These are phyloP conservation scores for Pleurotus pulmonarius DNA, from an alignment of 768 basidiomycete species.

Conservation along the genomic window DNA sequence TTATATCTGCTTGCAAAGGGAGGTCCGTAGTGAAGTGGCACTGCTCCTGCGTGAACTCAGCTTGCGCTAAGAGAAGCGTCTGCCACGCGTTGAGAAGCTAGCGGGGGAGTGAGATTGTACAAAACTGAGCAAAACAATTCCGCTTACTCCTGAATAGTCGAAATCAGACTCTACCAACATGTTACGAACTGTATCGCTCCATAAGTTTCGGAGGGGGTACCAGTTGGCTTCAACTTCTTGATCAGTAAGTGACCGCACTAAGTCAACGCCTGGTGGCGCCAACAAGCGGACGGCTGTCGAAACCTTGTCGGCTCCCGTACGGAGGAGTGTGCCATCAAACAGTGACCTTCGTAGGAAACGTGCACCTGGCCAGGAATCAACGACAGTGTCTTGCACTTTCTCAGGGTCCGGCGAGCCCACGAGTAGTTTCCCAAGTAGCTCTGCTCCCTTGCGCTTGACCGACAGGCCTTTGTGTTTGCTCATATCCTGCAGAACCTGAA, in stretches of 20 bases:
- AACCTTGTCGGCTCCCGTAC: conserved; percentile 19
- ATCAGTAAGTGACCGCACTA: conserved; percentile 30
- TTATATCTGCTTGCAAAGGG: conserved; percentile 22
- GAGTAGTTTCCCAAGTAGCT: conserved; percentile 32
- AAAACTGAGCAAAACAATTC: no score
- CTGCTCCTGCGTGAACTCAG: conserved; percentile 36
- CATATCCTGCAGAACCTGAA: conserved; percentile 38
- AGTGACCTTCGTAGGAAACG: conserved; percentile 22
- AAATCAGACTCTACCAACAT: conserved; percentile 10
- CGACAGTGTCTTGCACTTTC: conserved; percentile 6
- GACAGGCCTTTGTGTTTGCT: conserved; percentile 18
- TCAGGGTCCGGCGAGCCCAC: conserved; percentile 20
- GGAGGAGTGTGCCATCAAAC: conserved; percentile 43
- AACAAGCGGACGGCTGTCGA: conserved; percentile 22
- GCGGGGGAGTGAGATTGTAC: no score
- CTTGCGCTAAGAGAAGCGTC: conserved; percentile 48
- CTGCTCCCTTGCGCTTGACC: conserved; percentile 27
- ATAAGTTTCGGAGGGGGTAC: conserved; percentile 32
- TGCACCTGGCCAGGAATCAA: conserved; percentile 3
- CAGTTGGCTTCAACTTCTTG: conserved; percentile 35
- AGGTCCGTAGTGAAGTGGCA: conserved; percentile 27
- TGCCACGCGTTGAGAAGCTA: conserved; percentile 42
- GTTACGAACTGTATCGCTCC: conserved; percentile 24
- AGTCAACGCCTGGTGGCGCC: conserved; percentile 15
- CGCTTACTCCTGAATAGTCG: conserved; percentile 17